These are phyloP conservation scores for Scheffersomyces coipomensis DNA, from an alignment of 805 yeast species.

Conservation along the genomic window DNA sequence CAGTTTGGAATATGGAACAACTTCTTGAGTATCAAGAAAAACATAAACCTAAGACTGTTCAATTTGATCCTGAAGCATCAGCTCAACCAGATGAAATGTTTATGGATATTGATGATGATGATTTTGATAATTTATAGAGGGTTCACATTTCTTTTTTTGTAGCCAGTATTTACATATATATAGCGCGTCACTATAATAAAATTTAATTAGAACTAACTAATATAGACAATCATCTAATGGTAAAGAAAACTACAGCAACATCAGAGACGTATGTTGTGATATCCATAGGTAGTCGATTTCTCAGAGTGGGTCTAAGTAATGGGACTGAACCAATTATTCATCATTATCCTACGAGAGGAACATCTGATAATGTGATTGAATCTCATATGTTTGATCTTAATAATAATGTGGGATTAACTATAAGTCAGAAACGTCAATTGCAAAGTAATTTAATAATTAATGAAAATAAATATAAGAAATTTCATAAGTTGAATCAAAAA, in stretches of 20 bases:
- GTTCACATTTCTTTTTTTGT: neutral
- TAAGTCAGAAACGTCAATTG: conserved; percentile 10
- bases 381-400: no score
- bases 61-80: conserved; percentile 16
- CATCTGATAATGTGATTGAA: no score
- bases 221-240: neutral
- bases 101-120: conserved; percentile 49
- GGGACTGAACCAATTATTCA: no score
- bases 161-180: neutral
- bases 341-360: no score
- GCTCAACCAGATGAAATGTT: conserved; percentile 34
- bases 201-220: neutral
- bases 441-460: no score
- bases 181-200: neutral
- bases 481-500: no score
- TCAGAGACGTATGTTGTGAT: neutral
- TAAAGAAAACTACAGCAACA: no score
- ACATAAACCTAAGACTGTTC: conserved; percentile 30
- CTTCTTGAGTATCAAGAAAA: conserved; percentile 56
- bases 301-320: neutral
- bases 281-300: neutral
- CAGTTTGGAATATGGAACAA: conserved; percentile 86
- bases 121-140: conserved; percentile 29
- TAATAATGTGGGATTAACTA: conserved; percentile 17
- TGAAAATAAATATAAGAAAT: no score